Evolutionary conservation across 2,329 filamentous ascomycete species (phyloP), one percentile per base, ranked within the genome.

Genomic region (Davidsoniella eucalypti): DNA sequence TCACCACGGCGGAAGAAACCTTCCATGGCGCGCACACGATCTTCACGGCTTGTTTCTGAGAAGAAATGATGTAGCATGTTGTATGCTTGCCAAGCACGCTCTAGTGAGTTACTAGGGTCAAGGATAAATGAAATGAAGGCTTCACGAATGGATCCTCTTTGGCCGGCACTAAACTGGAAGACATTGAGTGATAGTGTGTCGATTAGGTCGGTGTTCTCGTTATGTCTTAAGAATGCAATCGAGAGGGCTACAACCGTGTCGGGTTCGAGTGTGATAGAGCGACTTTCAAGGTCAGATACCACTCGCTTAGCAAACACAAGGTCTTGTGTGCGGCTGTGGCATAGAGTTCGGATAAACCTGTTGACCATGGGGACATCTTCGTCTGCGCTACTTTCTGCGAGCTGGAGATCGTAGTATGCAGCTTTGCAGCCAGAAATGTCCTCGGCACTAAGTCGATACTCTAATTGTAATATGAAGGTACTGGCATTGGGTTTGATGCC

Each of bases 131-230:
- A 63, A 3, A 82, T 67, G 47, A 95, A 76, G 0, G 75, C 73
- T 10, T 77, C 68, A 25, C 79, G 74, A 37, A 94, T 78, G 29
- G 73, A 63, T 6, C 69, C 69, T 53, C 87, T 78, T 60, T 93
- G 83, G 10, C 73, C 68, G 21, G 80, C 70, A 43, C 84, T 83
- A 61, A 78, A 86, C 51, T 80, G 74, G 56, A 79, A 77, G 4
- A 78, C 75, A 57, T 92, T 80, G 4, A 82, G 72, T 21, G 87
- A 86, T 14, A 96, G 73, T 0, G 93, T 73, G 60, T 94, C 86
- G 54, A 87, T 82, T 4, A 87, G 79, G 54, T 93, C 87, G 55
- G 80, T 78, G 41, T 80, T 72, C 60, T 94, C 84, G 58, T 86
- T 82, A 39, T 82, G 78, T 54, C 76, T 73, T 9, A 95, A 71